A percentile compares a stretch with the other conserved stretches of the same genome.
Evolutionary conservation across 352 stramenopile species (phyloP).

Genomic region (Phytophthora fragariae): DNA sequence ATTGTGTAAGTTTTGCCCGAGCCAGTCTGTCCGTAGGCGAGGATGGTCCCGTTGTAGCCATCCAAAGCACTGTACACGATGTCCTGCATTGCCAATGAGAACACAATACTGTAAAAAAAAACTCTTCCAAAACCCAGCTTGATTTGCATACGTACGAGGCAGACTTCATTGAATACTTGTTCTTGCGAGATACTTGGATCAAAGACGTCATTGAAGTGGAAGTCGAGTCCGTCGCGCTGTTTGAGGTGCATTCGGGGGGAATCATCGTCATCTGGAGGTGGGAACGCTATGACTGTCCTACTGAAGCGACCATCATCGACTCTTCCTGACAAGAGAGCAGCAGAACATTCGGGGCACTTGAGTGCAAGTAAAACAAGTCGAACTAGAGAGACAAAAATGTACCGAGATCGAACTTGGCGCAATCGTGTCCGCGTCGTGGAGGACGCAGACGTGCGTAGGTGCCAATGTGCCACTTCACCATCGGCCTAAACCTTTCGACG

Average conservation of each 20-base stretch:
- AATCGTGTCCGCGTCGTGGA: conserved; percentile 59
- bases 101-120: background rate
- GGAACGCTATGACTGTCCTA: conserved; percentile 65
- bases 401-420: conserved; percentile 72
- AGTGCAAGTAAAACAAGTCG: too few species aligned
- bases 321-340: conserved; percentile 42
- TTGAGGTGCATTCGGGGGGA: conserved; percentile 69
- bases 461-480: conserved; percentile 83
- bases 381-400: background rate
- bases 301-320: conserved; percentile 53
- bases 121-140: too few species aligned
- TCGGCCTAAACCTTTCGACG: conserved; percentile 15
- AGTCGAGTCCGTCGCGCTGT: conserved; percentile 75
- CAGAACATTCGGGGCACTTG: background rate
- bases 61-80: conserved; percentile 76
- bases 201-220: conserved; percentile 79
- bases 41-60: conserved; percentile 80
- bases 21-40: conserved; percentile 76
- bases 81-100: conserved; percentile 38
- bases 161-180: conserved; percentile 74
- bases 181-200: conserved; percentile 72
- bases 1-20: conserved; percentile 86
- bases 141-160: conserved; percentile 40
- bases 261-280: conserved; percentile 61
- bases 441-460: conserved; percentile 78